Conservation (phyloP, 2,329 filamentous ascomycete species). For the Ophiostoma sp. region DNA sequence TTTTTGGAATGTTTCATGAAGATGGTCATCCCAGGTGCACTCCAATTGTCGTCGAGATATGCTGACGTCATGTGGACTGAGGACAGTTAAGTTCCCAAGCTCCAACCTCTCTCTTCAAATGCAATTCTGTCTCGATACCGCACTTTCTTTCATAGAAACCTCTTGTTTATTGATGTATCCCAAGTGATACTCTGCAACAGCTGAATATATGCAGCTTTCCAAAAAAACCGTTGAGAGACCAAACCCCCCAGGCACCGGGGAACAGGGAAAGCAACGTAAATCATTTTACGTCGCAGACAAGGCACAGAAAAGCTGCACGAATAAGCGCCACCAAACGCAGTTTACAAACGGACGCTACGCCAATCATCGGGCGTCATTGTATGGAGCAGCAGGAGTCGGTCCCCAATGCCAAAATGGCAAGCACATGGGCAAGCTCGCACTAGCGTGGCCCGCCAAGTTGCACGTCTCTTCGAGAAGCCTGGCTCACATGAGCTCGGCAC, state of each 20-base stretch:
- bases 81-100: neutral
- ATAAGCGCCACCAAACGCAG: neutral
- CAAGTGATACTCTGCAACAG: neutral
- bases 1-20: neutral
- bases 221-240: no score
- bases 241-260: neutral
- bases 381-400: neutral
- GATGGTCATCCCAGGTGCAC: no score
- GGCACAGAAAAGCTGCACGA: neutral
- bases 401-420: neutral
- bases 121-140: neutral
- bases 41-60: neutral
- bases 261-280: neutral
- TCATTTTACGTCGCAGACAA: neutral
- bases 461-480: neutral
- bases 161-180: no score
- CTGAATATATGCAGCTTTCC: neutral
- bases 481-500: neutral
- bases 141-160: neutral
- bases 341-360: slow-evolving; percentile 2
- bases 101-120: neutral
- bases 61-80: neutral
- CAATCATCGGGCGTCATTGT: neutral
- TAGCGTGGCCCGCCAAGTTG: neutral
- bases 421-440: neutral